Evolutionary conservation across 768 basidiomycete species (phyloP).

Genomic region (Boletus speciosus): DNA sequence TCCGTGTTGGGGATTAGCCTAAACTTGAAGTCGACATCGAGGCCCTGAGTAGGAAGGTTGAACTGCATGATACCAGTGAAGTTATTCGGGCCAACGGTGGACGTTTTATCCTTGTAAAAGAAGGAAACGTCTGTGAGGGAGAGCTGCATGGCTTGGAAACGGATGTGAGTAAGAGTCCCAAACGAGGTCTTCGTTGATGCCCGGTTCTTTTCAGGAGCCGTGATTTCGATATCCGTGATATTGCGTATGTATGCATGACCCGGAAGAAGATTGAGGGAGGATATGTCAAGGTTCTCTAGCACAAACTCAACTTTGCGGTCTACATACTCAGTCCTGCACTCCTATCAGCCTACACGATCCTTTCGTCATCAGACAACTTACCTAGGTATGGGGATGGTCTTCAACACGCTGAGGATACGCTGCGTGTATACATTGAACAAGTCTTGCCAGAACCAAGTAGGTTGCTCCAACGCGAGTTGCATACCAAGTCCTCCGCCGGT

Average conservation of each 20-base stretch:
- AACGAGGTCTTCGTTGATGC: conserved; percentile 44
- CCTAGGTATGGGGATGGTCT: conserved; percentile 70
- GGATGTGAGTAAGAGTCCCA: conserved; percentile 64
- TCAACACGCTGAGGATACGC: conserved; percentile 46
- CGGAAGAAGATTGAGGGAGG: conserved; percentile 61
- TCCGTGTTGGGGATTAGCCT: conserved; percentile 55
- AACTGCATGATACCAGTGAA: conserved; percentile 63
- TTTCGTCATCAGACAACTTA: conserved; percentile 20
- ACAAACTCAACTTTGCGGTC: conserved; percentile 69
- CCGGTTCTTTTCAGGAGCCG: conserved; percentile 34
- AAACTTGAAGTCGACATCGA: conserved; percentile 66
- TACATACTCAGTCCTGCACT: conserved; percentile 62
- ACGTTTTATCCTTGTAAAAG: conserved; percentile 63
- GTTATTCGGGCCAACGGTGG: conserved; percentile 50
- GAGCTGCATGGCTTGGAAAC: conserved; percentile 62
- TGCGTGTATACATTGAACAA: conserved; percentile 78
- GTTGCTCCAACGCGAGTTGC: conserved; percentile 55
- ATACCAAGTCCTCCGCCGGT: conserved; percentile 39
- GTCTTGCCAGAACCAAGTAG: conserved; percentile 79
- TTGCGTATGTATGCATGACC: conserved; percentile 71
- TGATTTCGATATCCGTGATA: conserved; percentile 60
- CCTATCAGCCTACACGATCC: neutral
- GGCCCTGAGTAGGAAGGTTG: conserved; percentile 59
- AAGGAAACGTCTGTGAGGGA: conserved; percentile 65
- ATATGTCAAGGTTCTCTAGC: conserved; percentile 70